Conservation (phyloP, 257 asterid genomes). For the Nicotiana paniculata region DNA sequence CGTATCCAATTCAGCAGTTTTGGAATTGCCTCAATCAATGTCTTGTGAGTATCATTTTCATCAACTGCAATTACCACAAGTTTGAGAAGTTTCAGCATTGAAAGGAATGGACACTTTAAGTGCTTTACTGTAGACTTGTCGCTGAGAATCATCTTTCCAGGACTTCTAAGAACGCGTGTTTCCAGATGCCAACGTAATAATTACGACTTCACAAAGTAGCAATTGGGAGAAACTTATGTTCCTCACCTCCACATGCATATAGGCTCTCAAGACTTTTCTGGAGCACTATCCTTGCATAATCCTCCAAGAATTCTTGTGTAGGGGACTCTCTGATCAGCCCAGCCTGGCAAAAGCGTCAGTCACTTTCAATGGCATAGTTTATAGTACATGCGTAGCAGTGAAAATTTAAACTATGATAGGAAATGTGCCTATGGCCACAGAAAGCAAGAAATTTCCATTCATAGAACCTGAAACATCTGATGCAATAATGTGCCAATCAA, state of each 20-base stretch:
- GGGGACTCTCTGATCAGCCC: slow-evolving; percentile 74
- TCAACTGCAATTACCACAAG: slow-evolving; percentile 47
- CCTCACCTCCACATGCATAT: slow-evolving; percentile 92
- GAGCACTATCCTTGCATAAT: slow-evolving; percentile 67
- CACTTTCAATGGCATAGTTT: slow-evolving; percentile 13
- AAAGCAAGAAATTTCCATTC: slow-evolving; percentile 1
- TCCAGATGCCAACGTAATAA: not conserved
- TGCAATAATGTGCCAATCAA: slow-evolving; percentile 90
- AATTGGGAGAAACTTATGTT: not conserved
- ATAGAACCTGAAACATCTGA: slow-evolving; percentile 85
- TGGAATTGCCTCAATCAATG: slow-evolving; percentile 76
- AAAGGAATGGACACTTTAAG: not conserved
- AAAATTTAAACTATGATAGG: not conserved
- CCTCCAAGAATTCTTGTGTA: slow-evolving; percentile 71
- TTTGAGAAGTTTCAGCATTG: slow-evolving; percentile 20
- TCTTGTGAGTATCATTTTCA: slow-evolving; percentile 63
- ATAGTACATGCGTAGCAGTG: slow-evolving; percentile 19
- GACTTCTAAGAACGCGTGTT: slow-evolving; percentile 4
- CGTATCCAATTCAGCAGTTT: slow-evolving; percentile 80
- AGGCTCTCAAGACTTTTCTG: slow-evolving; percentile 81
- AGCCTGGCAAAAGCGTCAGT: slow-evolving; percentile 47
- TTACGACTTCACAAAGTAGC: not conserved
- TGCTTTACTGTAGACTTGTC: not conserved
- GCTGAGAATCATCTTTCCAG: not conserved
- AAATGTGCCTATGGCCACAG: not conserved